phyloP scores from a whole-genome alignment of 2,329 filamentous ascomycete genomes.

The Sclerotinia spermophila region DNA sequence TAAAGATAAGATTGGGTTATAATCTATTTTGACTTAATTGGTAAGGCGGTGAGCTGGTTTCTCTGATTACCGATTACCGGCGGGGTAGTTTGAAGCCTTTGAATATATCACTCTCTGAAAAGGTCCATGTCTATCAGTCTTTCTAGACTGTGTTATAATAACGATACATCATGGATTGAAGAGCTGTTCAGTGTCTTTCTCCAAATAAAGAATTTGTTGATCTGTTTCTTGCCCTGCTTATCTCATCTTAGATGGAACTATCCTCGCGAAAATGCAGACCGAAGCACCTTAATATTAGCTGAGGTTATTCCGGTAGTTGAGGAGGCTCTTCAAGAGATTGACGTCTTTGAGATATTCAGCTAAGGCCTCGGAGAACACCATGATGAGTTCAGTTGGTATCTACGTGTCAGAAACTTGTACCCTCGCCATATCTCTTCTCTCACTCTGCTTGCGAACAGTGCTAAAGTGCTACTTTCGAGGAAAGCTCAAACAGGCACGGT shows the following conservation, averaged over 20 bases:
- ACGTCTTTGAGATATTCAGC: background rate
- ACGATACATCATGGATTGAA: background rate
- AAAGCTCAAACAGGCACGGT: background rate
- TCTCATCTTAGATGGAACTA: background rate
- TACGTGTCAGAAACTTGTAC: background rate
- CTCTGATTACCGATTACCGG: background rate
- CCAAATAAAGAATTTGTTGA: background rate
- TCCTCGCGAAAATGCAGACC: background rate
- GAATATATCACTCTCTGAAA: background rate
- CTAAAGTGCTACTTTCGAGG: background rate
- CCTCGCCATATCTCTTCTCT: background rate
- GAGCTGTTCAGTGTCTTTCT: background rate
- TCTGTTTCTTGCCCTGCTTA: background rate
- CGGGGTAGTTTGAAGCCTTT: background rate
- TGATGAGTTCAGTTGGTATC: background rate
- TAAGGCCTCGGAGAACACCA: background rate
- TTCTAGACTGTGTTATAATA: background rate
- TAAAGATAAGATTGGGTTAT: background rate
- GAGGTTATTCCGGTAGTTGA: background rate
- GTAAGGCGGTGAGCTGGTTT: slow-evolving; percentile 13
- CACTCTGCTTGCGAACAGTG: background rate
- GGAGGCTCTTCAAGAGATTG: background rate
- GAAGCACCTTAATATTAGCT: background rate
- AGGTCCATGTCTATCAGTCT: background rate
- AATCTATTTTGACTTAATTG: slow-evolving; percentile 8